A percentile compares a stretch with the other conserved stretches of the same genome.
These are phyloP conservation scores for Lizanozyma gosingica DNA, from an alignment of 1,139 yeast genomes.

Conservation along the genomic window DNA sequence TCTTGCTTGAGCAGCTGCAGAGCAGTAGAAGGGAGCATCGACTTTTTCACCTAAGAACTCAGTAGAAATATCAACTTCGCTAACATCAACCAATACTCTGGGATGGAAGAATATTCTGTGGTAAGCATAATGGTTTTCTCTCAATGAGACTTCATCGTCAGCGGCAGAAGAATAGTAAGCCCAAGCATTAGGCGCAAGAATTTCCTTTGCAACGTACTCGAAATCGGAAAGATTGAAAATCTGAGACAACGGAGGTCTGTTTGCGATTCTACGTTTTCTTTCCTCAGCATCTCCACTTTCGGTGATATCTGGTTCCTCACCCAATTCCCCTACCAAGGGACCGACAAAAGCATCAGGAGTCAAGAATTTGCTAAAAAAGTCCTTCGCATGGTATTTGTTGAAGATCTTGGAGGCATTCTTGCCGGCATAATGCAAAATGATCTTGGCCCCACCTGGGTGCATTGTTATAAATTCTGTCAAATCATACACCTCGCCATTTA, in stretches of 20 bases:
- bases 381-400: conserved; percentile 9
- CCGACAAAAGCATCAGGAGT: conserved; percentile 8
- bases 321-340: conserved; percentile 11
- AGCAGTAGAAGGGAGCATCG: conserved; percentile 56
- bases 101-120: conserved; percentile 33
- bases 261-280: conserved; percentile 5
- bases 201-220: conserved; percentile 20
- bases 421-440: conserved; percentile 19
- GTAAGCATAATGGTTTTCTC: conserved; percentile 25
- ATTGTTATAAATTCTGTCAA: conserved; percentile 15
- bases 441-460: conserved; percentile 22
- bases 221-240: conserved; percentile 24
- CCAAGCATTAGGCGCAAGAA: conserved; percentile 20
- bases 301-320: conserved; percentile 6
- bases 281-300: conserved; percentile 5
- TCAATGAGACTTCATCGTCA: conserved; percentile 21
- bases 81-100: conserved; percentile 30
- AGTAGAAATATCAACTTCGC: conserved; percentile 21
- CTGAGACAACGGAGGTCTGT: conserved; percentile 20
- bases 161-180: conserved; percentile 24
- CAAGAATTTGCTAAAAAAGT: conserved; percentile 9
- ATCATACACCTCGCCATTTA: conserved; percentile 21
- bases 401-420: conserved; percentile 16
- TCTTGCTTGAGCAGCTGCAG: conserved; percentile 77
- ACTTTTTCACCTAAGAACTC: conserved; percentile 32